A percentile compares a stretch with the other conserved stretches of the same genome.
phyloP scores from a whole-genome alignment of 306 rosid genomes.

The Medicago ruthenica region DNA sequence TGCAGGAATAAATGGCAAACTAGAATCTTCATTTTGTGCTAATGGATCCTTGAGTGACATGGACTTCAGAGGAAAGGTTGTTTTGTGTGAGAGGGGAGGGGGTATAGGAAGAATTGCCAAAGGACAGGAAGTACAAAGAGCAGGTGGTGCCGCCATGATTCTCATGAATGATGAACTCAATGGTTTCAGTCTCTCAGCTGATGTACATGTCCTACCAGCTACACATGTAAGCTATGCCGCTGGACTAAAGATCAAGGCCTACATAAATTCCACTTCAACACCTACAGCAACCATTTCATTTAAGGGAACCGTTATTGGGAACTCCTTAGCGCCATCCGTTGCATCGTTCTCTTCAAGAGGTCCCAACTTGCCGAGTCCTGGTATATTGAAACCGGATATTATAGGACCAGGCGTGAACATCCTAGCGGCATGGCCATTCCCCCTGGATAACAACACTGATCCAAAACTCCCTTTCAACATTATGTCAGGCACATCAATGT shows the following conservation, averaged over 20 bases:
- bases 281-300: slow-evolving; percentile 67
- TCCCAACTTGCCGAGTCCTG: slow-evolving; percentile 70
- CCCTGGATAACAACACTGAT: slow-evolving; percentile 48
- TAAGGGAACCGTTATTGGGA: slow-evolving; percentile 63
- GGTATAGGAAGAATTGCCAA: slow-evolving; percentile 57
- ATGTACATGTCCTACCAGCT: slow-evolving; percentile 70
- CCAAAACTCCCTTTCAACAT: slow-evolving; percentile 63
- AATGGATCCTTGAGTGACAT: slow-evolving; percentile 53
- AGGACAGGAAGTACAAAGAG: slow-evolving; percentile 71
- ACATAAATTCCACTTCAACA: slow-evolving; percentile 62
- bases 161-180: slow-evolving; percentile 55
- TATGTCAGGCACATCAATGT: slow-evolving; percentile 78
- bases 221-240: slow-evolving; percentile 63
- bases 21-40: slow-evolving; percentile 56
- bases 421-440: slow-evolving; percentile 77
- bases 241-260: slow-evolving; percentile 63
- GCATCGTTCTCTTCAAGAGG: slow-evolving; percentile 81
- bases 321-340: slow-evolving; percentile 57
- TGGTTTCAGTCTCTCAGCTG: slow-evolving; percentile 60
- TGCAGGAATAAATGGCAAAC: slow-evolving; percentile 61
- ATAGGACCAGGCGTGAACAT: slow-evolving; percentile 69
- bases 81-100: slow-evolving; percentile 73
- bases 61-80: slow-evolving; percentile 60
- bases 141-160: slow-evolving; percentile 73
- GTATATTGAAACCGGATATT: slow-evolving; percentile 80